Base-by-base conservation (phyloP, 2,329 filamentous ascomycete genomes). In the Apiospora marii region DNA sequence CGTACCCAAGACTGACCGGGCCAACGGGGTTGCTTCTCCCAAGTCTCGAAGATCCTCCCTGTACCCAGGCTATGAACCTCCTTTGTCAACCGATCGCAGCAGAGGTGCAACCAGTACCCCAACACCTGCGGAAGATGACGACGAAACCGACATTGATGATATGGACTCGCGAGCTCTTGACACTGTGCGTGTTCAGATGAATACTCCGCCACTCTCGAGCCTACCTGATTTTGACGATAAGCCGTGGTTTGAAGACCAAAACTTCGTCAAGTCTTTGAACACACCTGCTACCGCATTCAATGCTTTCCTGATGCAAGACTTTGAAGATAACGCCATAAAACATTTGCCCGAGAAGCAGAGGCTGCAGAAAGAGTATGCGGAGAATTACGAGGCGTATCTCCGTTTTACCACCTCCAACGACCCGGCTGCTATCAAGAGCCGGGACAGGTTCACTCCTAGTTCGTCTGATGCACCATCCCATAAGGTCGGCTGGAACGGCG, bases 321-420 rank as follows among this genome's bases (percentile, higher is more conserved):
- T 90, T 19, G 78, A 82, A 37, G 83, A 85, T 4, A 80, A 87
- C 24, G 80, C 83, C 27, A 75, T 82, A 3, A 78, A 82, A 16
- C 82, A 83, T 41, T 73, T 77, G 2, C 76, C 77, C 0, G 82
- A 85, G 46, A 85, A 89, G 73, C 79, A 81, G 0, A 78, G 80
- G 8, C 78, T 80, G 48, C 84, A 82, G 68, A 78, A 83, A 51
- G 74, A 79, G 2, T 90, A 90, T 73, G 79, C 82, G 0, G 80
- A 80, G 1, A 87, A 85, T 12, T 91, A 90, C 73, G 80, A 84
- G 49, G 78, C 79, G 1, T 91, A 91, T 73, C 82, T 90, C 4
- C 81, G 86, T 12, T 91, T 89, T 73, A 90, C 89, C 10, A 80
- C 85, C 73, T 90, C 89, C 1, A 84, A 85, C 72, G 88, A 90